These are phyloP conservation scores for Insectozyma bohioensis DNA, from an alignment of 1,139 yeast genomes.

Conservation along the genomic window DNA sequence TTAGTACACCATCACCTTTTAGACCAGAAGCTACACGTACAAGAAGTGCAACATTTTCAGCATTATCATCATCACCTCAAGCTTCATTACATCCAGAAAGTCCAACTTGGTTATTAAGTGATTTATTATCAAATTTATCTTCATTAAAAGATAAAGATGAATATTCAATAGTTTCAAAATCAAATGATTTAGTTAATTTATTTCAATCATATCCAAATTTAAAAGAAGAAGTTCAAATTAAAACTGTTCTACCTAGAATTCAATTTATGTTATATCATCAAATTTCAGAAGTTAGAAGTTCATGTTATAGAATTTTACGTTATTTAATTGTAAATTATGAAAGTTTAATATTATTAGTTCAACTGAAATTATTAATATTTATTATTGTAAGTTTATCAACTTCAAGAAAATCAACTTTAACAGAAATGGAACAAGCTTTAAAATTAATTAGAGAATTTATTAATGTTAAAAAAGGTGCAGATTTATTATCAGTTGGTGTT, in stretches of 20 bases:
- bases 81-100: constrained; percentile 21
- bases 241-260: constrained; percentile 59
- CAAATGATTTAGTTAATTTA: constrained; percentile 62
- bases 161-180: constrained; percentile 51
- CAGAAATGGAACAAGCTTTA: constrained; percentile 79
- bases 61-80: constrained; percentile 5
- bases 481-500: constrained; percentile 61
- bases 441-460: constrained; percentile 66
- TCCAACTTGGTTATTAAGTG: constrained; percentile 41
- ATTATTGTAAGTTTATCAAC: constrained; percentile 66
- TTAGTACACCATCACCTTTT: constrained; percentile 1
- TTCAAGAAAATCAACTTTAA: constrained; percentile 32
- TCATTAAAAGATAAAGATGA: constrained; percentile 37
- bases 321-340: constrained; percentile 57
- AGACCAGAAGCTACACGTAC: constrained; percentile 6
- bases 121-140: constrained; percentile 28
- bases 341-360: constrained; percentile 47
- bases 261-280: constrained; percentile 59
- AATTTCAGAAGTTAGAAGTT: constrained; percentile 65
- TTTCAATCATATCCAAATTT: constrained; percentile 61
- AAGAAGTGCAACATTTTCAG: constrained; percentile 13
- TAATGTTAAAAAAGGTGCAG: constrained; percentile 55
- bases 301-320: constrained; percentile 75
- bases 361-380: constrained; percentile 58
- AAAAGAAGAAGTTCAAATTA: constrained; percentile 62